Percentiles rank a stretch among this genome's conserved stretches.
phyloP scores from a whole-genome alignment of 148 eudicot genomes.

The Rheum nobile region DNA sequence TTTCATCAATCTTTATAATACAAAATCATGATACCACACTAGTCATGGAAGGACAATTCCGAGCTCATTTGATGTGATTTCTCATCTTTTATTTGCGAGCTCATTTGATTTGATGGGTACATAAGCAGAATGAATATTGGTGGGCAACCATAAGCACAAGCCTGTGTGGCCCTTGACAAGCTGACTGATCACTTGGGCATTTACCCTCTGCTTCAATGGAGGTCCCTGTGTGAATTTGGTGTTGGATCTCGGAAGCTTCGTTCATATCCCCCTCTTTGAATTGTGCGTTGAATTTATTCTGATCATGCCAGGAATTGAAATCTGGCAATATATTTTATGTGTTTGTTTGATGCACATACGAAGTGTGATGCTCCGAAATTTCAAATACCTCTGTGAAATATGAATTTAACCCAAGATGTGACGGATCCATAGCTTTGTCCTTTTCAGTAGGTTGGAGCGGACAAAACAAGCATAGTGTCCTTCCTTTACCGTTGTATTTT shows the following conservation, averaged over 20 bases:
- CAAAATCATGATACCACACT: too few species aligned
- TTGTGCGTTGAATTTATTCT: neutral
- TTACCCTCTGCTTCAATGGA: neutral
- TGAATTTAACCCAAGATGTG: neutral
- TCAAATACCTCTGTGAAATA: neutral
- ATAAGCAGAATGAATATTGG: neutral
- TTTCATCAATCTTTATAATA: too few species aligned
- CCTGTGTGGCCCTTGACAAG: neutral
- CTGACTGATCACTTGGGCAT: neutral
- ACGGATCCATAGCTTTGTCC: neutral
- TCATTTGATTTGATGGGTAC: neutral
- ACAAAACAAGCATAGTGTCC: neutral
- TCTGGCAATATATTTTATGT: too few species aligned
- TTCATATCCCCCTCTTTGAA: too few species aligned
- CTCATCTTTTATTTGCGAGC: neutral
- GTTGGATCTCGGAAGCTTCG: neutral
- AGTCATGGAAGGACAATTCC: neutral
- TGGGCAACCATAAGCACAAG: conserved; percentile 1
- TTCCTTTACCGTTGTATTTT: neutral
- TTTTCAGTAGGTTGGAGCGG: neutral
- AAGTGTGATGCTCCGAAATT: neutral
- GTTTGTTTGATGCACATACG: neutral
- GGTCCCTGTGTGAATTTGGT: neutral
- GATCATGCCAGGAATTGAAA: too few species aligned
- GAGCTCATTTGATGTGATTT: neutral